phyloP scores from a whole-genome alignment of 2,329 filamentous ascomycete species.

The Lasiodiplodia gonubiensis region DNA sequence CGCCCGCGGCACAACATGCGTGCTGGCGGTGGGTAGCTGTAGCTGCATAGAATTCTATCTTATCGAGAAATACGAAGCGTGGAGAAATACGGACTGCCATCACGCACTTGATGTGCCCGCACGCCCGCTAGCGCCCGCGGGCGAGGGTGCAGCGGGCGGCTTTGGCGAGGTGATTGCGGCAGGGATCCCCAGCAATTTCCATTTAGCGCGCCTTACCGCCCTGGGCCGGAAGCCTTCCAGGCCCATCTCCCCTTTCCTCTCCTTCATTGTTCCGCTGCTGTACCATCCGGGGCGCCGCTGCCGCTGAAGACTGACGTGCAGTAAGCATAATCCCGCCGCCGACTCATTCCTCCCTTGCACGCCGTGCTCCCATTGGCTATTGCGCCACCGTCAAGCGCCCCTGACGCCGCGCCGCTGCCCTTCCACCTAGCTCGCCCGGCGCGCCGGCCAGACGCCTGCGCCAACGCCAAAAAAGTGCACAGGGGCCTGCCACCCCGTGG shows the following conservation, averaged over 20 bases:
- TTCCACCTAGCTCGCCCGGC: conserved; percentile 12
- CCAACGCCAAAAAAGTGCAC: conserved; percentile 21
- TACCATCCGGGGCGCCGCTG: background rate
- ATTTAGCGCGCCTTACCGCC: conserved; percentile 12
- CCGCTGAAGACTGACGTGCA: conserved; percentile 11
- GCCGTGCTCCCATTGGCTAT: conserved; percentile 12
- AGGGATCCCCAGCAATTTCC: conserved; percentile 22
- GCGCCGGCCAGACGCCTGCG: conserved; percentile 17
- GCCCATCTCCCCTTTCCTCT: conserved; percentile 23
- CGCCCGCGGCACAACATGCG: background rate
- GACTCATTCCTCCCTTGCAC: background rate
- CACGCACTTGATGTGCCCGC: conserved; percentile 24
- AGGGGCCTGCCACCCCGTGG: conserved; percentile 11
- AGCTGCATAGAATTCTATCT: conserved; percentile 5
- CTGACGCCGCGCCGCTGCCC: conserved; percentile 25
- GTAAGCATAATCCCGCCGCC: conserved; percentile 2
- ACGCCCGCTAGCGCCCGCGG: conserved; percentile 18
- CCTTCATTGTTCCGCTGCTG: conserved; percentile 9
- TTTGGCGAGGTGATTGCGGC: conserved; percentile 11
- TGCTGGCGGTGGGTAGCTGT: background rate
- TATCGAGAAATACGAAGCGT: conserved; percentile 23
- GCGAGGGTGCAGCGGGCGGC: conserved; percentile 20
- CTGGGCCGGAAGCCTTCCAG: background rate
- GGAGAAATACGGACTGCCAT: conserved; percentile 23
- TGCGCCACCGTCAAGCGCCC: conserved; percentile 1